phyloP scores from a whole-genome alignment of 257 asterid species.

The Solanum virginianum region DNA sequence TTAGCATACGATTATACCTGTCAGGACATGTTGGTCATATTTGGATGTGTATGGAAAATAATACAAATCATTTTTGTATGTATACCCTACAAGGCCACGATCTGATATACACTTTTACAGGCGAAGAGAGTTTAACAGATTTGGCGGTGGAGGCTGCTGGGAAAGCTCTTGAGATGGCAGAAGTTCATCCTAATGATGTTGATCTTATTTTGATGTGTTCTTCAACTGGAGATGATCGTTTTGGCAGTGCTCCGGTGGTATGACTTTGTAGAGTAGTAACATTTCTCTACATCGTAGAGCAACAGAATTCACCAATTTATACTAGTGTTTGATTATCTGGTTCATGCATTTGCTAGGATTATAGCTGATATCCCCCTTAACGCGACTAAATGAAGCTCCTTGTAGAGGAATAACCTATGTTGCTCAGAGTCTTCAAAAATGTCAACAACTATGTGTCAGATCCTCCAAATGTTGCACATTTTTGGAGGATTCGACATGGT shows the following conservation, averaged over 20 bases:
- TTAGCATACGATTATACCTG: too few species aligned
- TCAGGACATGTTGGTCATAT: too few species aligned
- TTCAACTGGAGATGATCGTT: constrained; percentile 77
- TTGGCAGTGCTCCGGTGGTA: constrained; percentile 93
- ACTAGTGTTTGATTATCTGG: neutral
- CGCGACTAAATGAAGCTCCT: neutral
- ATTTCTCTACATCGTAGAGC: neutral
- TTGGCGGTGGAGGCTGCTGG: constrained; percentile 62
- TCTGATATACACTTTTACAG: constrained; percentile 23
- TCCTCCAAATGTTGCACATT: neutral
- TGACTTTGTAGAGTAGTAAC: neutral
- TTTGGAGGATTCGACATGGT: neutral
- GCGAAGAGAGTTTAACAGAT: constrained; percentile 49
- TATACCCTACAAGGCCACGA: neutral
- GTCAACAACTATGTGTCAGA: neutral
- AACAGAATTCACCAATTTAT: neutral
- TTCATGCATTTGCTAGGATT: neutral
- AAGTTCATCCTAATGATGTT: constrained; percentile 59
- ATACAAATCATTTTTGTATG: neutral
- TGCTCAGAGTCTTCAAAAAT: neutral
- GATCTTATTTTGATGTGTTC: constrained; percentile 72
- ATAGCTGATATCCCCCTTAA: neutral
- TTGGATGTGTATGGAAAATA: neutral
- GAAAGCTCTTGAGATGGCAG: constrained; percentile 91
- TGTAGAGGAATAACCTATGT: neutral